A percentile compares a stretch with the other conserved stretches of the same genome.
These are phyloP conservation scores for Neofusicoccum laricinum DNA, from an alignment of 2,329 filamentous ascomycete species.

Conservation along the genomic window DNA sequence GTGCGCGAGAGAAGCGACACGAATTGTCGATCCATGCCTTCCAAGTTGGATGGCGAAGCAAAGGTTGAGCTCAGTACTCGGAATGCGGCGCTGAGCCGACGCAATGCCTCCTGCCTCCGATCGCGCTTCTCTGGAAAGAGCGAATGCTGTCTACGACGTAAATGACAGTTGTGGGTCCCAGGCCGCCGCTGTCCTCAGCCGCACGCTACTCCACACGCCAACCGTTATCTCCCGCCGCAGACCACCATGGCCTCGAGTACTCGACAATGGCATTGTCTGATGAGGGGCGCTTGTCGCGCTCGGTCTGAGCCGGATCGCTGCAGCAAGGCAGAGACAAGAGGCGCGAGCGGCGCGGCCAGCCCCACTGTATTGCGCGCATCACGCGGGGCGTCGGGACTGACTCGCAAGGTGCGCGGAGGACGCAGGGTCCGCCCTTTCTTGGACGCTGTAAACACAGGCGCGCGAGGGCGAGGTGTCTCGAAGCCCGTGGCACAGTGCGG, in stretches of 20 bases:
- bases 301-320: conserved; percentile 11
- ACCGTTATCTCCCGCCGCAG: background rate
- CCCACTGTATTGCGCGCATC: conserved; percentile 12
- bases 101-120: background rate
- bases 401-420: background rate
- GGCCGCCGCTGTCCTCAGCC: background rate
- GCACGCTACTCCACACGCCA: background rate
- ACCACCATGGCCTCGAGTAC: too few species aligned
- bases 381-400: conserved; percentile 7
- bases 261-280: background rate
- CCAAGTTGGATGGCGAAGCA: too few species aligned
- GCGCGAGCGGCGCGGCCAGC: background rate
- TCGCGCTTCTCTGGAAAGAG: background rate
- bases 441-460: background rate
- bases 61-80: too few species aligned
- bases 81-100: too few species aligned
- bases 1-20: too few species aligned
- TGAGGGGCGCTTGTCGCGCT: background rate
- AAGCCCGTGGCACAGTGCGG: background rate
- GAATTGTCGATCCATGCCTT: too few species aligned
- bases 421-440: background rate
- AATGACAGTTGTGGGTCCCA: background rate
- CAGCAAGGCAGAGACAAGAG: background rate
- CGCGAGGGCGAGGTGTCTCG: background rate
- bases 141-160: background rate